A percentile compares a stretch with the other conserved stretches of the same genome.
phyloP scores from a whole-genome alignment of 352 stramenopile genomes.

The Thraustotheca clavata region DNA sequence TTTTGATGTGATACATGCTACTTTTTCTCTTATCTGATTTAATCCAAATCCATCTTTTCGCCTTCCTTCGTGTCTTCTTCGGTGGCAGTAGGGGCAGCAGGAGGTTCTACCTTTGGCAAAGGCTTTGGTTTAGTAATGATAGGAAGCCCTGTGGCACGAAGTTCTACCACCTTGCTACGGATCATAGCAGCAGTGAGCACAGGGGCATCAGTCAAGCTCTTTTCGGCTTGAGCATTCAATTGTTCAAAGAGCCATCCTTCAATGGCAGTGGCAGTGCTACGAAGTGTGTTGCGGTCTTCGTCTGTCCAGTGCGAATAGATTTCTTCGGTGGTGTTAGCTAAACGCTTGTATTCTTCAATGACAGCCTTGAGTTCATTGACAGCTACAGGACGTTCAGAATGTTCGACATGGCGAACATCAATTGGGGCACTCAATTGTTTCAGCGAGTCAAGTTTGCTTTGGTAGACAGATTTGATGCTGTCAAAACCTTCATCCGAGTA shows the following conservation, averaged over 20 bases:
- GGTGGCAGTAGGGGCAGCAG: conserved; percentile 30
- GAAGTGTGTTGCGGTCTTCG: conserved; percentile 92
- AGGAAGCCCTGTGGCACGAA: conserved; percentile 84
- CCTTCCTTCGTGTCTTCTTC: conserved; percentile 39
- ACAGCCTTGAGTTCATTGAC: conserved; percentile 87
- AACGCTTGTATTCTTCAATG: conserved; percentile 93
- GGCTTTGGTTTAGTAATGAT: conserved; percentile 97
- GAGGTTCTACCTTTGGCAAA: conserved; percentile 64
- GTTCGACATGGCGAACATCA: conserved; percentile 89
- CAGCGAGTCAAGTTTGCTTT: conserved; percentile 92
- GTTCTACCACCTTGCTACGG: conserved; percentile 82
- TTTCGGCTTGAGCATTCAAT: conserved; percentile 90
- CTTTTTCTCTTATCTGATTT: conserved; percentile 23
- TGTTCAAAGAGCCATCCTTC: conserved; percentile 95
- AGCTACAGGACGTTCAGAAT: conserved; percentile 77
- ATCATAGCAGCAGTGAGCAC: conserved; percentile 88
- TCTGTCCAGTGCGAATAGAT: conserved; percentile 93
- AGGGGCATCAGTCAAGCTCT: conserved; percentile 81
- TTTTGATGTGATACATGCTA: neutral
- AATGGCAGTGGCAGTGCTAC: conserved; percentile 79
- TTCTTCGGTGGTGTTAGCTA: conserved; percentile 91
- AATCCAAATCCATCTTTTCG: conserved; percentile 85
- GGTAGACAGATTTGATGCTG: conserved; percentile 95
- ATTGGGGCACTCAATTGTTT: conserved; percentile 90
- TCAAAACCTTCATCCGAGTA: conserved; percentile 99